phyloP scores from a whole-genome alignment of 225 moss, liverwort and hornwort species.

The Lunularia cruciata region DNA sequence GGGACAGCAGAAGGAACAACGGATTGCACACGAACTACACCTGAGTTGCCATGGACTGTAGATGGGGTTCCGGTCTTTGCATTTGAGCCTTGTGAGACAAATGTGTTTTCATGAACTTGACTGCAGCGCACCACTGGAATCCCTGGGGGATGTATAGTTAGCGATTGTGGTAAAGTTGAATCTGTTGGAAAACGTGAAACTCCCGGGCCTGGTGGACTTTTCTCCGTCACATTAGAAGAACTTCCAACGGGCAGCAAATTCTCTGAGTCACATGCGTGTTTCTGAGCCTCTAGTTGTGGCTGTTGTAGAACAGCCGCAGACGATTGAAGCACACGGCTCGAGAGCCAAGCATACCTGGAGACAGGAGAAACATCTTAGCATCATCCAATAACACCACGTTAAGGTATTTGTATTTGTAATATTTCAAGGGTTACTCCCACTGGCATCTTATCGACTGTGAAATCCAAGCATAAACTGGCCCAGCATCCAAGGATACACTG shows the following conservation, averaged over 20 bases:
- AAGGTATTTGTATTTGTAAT: no score
- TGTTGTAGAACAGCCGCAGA: slow-evolving; percentile 36
- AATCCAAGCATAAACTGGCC: no score
- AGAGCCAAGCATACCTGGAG: slow-evolving; percentile 48
- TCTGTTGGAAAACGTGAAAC: neutral
- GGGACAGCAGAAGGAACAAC: slow-evolving; percentile 2
- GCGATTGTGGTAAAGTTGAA: neutral
- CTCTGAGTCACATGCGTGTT: neutral
- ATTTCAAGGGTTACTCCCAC: no score
- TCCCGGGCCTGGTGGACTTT: neutral
- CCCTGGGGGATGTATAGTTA: neutral
- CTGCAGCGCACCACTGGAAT: neutral
- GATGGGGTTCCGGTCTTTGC: neutral
- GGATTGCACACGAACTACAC: neutral
- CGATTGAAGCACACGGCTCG: slow-evolving; percentile 35
- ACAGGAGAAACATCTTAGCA: neutral
- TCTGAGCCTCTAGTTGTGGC: neutral
- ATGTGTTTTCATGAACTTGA: neutral
- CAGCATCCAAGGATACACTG: no score
- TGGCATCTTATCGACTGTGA: no score
- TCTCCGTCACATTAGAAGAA: neutral
- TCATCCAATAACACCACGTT: no score
- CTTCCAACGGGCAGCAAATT: neutral
- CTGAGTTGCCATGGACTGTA: neutral
- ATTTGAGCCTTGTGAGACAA: neutral